phyloP scores from a whole-genome alignment of 345 rosid species.

The Pseudoturritis turrita region DNA sequence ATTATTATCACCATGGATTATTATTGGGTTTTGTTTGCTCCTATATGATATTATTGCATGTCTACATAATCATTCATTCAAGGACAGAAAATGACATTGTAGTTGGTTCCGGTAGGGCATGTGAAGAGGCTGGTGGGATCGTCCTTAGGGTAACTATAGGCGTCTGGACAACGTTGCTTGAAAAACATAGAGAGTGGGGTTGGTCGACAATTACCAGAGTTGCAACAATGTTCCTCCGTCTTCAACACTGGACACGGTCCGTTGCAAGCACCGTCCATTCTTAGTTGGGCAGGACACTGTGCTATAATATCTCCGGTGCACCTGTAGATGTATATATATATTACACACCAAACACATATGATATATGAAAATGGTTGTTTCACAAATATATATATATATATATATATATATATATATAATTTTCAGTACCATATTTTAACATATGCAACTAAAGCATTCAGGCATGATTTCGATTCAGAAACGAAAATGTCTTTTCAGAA shows the following conservation, averaged over 20 bases:
- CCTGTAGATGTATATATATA: conserved; percentile 29
- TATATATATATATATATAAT: background rate
- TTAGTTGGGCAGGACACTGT: conserved; percentile 38
- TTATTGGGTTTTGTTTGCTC: background rate
- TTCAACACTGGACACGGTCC: conserved; percentile 38
- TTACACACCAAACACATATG: too few relatives aligned
- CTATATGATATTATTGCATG: background rate
- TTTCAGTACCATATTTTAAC: too few relatives aligned
- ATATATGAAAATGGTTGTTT: background rate
- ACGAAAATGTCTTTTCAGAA: too few relatives aligned
- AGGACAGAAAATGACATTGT: conserved; percentile 31
- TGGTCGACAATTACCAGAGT: conserved; percentile 39
- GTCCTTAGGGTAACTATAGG: conserved; percentile 56
- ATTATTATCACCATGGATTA: background rate
- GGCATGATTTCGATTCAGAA: too few relatives aligned
- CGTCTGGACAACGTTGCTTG: conserved; percentile 50
- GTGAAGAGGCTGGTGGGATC: conserved; percentile 34
- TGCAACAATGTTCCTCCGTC: conserved; percentile 44
- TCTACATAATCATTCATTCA: background rate
- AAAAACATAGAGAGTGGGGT: conserved; percentile 42
- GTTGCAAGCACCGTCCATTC: conserved; percentile 42
- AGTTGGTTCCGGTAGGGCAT: conserved; percentile 22
- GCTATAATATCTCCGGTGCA: conserved; percentile 34
- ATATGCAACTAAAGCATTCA: too few relatives aligned
- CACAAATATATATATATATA: background rate